Base-by-base conservation (phyloP, 1,139 yeast species). In the Candida pseudoviswanathii region DNA sequence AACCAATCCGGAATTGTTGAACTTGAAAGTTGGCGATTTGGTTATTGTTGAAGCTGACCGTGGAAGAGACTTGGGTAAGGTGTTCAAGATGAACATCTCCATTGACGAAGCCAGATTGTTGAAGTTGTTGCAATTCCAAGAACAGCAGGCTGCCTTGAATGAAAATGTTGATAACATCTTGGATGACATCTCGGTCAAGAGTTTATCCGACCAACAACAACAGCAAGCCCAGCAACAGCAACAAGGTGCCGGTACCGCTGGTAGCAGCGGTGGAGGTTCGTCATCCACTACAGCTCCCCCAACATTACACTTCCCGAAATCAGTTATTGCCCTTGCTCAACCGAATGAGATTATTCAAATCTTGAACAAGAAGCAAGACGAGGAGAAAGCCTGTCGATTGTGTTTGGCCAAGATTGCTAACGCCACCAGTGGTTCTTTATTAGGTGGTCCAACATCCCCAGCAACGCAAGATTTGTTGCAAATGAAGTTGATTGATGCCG, bases 11-110 rank as follows among this genome's bases (percentile, higher is more conserved):
- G 64, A 63, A 21, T 52, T 59, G 44, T 45, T 51, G 27, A 53
- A 58, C 37, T 58, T 70, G 37, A 73, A 78, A 43, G 69, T 81
- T 16, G 88, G 89, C 27, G 97, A 91, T 64, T 78, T 91, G 63
- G 97, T 94, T 10, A 85, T 92, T 57, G 97, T 92, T 36, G 98
- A 94, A 66, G 99, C 98, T n/a, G 99, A 94, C 65, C 78, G 99
- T 45, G 99, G 99, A 39, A 78, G 88, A 47, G 99, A 94, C 70
- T 72, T 94, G 55, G 98, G 97, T 25, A 82, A 84, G 60, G 83
- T 94, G 40, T 80, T 85, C 33, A 84, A 83, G 56, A 77, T 88
- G 54, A 77, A 80, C 52, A 81, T 92, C 29, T 74, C 85, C 2
- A 72, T 85, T 39, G 92, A 89, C 56, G 86, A 89, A 61, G 80